Percentiles rank a stretch among this genome's conserved stretches.
Conservation (phyloP, 225 moss, liverwort and hornwort genomes). For the Rhytidiadelphus loreus region DNA sequence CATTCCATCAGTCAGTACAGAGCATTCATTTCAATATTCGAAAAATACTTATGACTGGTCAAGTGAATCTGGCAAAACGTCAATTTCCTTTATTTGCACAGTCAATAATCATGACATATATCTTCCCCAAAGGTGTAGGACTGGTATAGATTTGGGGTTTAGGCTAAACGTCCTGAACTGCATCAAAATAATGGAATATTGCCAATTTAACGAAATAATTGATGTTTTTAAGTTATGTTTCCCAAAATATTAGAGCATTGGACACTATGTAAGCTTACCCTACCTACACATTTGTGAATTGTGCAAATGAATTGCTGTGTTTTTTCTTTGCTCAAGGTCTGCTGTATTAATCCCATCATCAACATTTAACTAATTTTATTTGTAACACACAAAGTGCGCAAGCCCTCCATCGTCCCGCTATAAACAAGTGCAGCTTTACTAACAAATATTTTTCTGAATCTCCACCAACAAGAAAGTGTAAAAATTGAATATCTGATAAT, state of each 20-base stretch:
- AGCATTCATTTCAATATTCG: background rate
- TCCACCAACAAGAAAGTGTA: background rate
- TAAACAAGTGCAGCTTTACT: background rate
- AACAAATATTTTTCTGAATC: background rate
- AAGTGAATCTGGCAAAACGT: background rate
- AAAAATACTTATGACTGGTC: background rate
- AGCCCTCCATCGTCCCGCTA: background rate
- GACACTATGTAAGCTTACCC: background rate
- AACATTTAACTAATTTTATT: background rate
- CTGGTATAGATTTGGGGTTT: background rate
- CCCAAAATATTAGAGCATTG: background rate
- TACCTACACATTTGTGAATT: background rate
- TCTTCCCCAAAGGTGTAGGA: background rate
- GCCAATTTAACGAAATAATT: background rate
- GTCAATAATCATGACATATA: background rate
- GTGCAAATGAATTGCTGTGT: background rate
- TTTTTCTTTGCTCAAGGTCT: background rate
- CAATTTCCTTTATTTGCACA: background rate
- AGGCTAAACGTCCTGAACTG: accelerated
- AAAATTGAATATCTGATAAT: too few relatives aligned
- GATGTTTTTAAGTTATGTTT: background rate
- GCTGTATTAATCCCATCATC: too few relatives aligned
- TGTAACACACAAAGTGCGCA: background rate
- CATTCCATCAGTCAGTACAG: background rate
- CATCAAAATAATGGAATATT: background rate